Evolutionary conservation across 2,329 filamentous ascomycete species (phyloP), one percentile per base, ranked within the genome.

Genomic region (Zasmidium angulare): DNA sequence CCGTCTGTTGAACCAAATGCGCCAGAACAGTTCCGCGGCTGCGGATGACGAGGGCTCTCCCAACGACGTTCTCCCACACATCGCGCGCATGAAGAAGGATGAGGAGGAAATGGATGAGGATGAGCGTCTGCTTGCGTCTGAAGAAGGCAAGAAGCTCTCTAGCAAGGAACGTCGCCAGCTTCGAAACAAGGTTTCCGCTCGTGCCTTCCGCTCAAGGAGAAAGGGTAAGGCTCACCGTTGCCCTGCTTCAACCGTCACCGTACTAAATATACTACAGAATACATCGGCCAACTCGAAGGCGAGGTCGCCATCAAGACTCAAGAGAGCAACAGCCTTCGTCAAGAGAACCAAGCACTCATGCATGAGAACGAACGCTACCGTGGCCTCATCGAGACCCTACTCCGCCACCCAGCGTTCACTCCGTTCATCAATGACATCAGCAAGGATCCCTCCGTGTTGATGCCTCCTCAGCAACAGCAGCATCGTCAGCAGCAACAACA

Each of bases 51-150:
- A 83, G 23, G 77, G 75, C 29, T 75, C 75, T 29, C 71, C 75
- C 23, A 69, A 75, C 31, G 73, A 73, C 61, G 74, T 82, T 12
- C 75, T 87, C n/a, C 81, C 86, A 57, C 88, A 91, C 72, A 84
- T 91, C 68, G 82, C 88, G 52, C 88, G 88, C 64, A 78, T 85
- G 63, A 93, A 88, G 83, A 98, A 98, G 82, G 92, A 97, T 48
- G 93, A 98, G 70, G 93, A 97, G 63, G 93, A 98, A 55, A 98
- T 99, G 93, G 95, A 99, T 69, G 93, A 97, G 75, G 95, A 98
- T 69, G 95, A 98, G 82, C 85, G 91, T 66, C 82, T 97, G 10
- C 82, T 97, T 50, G 91, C 91, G n/a, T 97, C 92, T 62, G 95
- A 99, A 71, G 93, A 97, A 78, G 95, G 93, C 70, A 99, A 99